Base-by-base conservation (phyloP, 2,329 filamentous ascomycete genomes). In the Neoscytalidium dimidiatum region DNA sequence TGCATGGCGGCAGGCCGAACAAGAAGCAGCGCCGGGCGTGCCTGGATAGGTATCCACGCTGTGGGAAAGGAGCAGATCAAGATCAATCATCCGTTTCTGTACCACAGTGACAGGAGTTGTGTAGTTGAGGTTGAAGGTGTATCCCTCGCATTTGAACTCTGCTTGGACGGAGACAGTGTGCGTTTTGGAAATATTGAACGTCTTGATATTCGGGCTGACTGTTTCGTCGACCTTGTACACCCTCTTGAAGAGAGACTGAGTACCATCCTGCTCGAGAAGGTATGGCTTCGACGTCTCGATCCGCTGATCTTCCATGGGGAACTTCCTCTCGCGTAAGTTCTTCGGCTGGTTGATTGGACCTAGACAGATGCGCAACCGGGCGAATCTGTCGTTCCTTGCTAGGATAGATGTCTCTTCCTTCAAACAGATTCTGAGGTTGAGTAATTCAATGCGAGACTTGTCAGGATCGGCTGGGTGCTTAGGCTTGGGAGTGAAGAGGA, bases 201-300 rank as follows among this genome's bases (percentile, higher is more conserved):
- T 75, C 35, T 71, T 75, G 68, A 77, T 76, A 0, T 71, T 72
- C 0, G 75, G 75, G 1, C 76, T 69, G 56, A 74, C 75, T 7
- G 64, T 66, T 46, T 76, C 71, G 41, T 77, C 72, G 17, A 76
- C 67, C 9, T 76, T 67, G 46, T 74, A 72, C 64, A 77, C 76
- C 58, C 73, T 72, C 7, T 69, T 69, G 0, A 74, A 74, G 13
- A 77, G 63, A 1, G 66, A 61, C 2, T 64, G 64, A 3, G 65
- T 69, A 13, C 64, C 64, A 48, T 69, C 70, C 57, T 76, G 73
- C 0, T 68, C 62, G 1, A 75, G 43, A 0, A 66, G 29, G 14
- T 44, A 35, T 9, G 43, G 33, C 13, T 67, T 73, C 70, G 53
- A 76, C 69, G 64, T 70, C 58, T 19, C 71, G 67, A 21, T 68